phyloP scores from a whole-genome alignment of 2,329 filamentous ascomycete genomes.

The Paraconiothyrium brasiliense region DNA sequence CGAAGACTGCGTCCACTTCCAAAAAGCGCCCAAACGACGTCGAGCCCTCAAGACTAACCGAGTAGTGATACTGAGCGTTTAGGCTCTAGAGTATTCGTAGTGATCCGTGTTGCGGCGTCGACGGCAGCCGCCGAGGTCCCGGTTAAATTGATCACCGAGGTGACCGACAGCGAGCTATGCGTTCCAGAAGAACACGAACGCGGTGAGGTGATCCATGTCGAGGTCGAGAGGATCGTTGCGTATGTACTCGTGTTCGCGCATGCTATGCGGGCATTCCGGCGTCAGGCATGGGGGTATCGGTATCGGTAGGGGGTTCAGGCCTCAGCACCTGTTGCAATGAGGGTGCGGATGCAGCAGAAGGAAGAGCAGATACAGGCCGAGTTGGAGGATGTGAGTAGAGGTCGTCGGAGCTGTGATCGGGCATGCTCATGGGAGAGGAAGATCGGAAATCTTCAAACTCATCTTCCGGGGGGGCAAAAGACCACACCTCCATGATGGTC shows the following conservation, averaged over 20 bases:
- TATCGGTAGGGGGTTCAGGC: not conserved
- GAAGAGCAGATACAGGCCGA: constrained; percentile 44
- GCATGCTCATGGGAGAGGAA: constrained; percentile 54
- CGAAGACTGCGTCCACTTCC: not conserved
- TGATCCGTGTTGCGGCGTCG: not conserved
- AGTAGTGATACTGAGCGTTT: not conserved
- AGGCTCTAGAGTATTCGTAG: not conserved
- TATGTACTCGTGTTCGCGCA: not conserved
- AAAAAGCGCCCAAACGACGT: not conserved
- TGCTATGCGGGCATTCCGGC: constrained; percentile 20
- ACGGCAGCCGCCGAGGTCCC: not conserved
- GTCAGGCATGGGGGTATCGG: constrained; percentile 45
- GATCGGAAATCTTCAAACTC: constrained; percentile 49
- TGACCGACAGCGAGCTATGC: not conserved
- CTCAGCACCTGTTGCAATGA: constrained; percentile 22
- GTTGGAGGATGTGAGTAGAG: constrained; percentile 12
- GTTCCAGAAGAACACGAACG: not conserved
- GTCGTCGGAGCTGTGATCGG: constrained; percentile 48
- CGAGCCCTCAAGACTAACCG: not conserved
- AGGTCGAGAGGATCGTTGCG: not conserved
- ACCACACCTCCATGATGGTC: constrained; percentile 99
- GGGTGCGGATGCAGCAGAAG: constrained; percentile 29
- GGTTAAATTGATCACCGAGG: not conserved
- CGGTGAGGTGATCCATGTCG: not conserved
- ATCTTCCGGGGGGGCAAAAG: constrained; percentile 83